These are phyloP conservation scores for Aspergillus cavernicola DNA, from an alignment of 495 filamentous ascomycete species.

Conservation along the genomic window DNA sequence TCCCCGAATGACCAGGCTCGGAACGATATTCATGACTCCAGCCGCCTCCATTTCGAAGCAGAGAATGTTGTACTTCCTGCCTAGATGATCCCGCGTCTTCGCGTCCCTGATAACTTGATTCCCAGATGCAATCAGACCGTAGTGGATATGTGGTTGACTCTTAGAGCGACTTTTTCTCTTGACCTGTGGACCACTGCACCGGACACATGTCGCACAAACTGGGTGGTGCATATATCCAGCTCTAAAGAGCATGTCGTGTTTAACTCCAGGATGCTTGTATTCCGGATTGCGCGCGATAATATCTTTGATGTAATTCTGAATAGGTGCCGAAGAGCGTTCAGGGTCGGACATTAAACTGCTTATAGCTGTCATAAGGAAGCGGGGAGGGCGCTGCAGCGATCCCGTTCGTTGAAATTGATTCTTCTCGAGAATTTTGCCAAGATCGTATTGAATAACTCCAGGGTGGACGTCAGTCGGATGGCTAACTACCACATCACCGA, in stretches of 20 bases:
- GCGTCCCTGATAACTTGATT: conserved; percentile 25
- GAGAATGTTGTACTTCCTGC: conserved; percentile 9
- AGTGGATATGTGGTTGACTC: conserved; percentile 15
- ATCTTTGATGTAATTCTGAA: no score
- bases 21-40: conserved; percentile 37
- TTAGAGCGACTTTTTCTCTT: not conserved
- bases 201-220: not conserved
- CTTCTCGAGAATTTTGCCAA: conserved; percentile 29
- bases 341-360: not conserved
- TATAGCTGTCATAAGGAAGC: not conserved
- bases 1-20: conserved; percentile 36
- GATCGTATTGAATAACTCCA: conserved; percentile 32
- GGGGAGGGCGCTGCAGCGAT: conserved; percentile 29
- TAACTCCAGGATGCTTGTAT: no score
- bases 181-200: not conserved
- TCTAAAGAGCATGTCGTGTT: no score
- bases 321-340: no score
- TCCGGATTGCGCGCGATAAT: no score
- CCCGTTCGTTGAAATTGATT: conserved; percentile 32
- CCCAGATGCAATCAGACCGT: conserved; percentile 27
- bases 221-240: no score
- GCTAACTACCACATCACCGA: conserved; percentile 39
- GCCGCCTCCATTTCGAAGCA: conserved; percentile 47
- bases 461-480: not conserved
- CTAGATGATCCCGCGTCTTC: conserved; percentile 17